Evolutionary conservation across 768 basidiomycete genomes (phyloP).

Genomic region (Tulasnella sp.): DNA sequence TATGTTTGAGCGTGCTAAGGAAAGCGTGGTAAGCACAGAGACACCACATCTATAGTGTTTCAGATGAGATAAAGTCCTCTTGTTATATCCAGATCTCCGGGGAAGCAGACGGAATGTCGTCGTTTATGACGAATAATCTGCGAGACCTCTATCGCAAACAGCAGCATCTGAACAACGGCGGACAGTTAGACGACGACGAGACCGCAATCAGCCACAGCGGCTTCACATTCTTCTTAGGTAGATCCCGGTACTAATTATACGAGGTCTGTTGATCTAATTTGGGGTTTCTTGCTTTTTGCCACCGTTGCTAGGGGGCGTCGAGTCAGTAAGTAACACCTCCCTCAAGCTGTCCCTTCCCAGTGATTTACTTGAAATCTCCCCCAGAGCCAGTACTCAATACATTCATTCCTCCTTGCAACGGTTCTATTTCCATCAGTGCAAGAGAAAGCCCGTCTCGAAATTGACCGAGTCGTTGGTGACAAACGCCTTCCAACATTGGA

Average conservation of each 20-base stretch:
- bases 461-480: conserved; percentile 29
- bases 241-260: neutral
- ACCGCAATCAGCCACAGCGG: neutral
- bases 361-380: no score
- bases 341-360: no score
- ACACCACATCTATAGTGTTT: no score
- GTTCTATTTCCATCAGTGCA: conserved; percentile 36
- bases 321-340: neutral
- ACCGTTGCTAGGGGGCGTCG: neutral
- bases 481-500: conserved; percentile 27
- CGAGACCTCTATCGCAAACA: neutral
- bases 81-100: neutral
- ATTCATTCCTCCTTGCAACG: conserved; percentile 26
- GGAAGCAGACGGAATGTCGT: no score
- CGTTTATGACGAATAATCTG: neutral
- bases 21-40: neutral
- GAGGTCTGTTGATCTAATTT: neutral
- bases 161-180: neutral
- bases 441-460: conserved; percentile 33
- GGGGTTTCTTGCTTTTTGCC: neutral
- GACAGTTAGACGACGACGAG: neutral
- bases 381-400: neutral
- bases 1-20: neutral
- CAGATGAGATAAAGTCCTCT: neutral
- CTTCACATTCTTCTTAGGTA: neutral